phyloP scores from a whole-genome alignment of 2,329 filamentous ascomycete species.

The Exophiala spinifera region DNA sequence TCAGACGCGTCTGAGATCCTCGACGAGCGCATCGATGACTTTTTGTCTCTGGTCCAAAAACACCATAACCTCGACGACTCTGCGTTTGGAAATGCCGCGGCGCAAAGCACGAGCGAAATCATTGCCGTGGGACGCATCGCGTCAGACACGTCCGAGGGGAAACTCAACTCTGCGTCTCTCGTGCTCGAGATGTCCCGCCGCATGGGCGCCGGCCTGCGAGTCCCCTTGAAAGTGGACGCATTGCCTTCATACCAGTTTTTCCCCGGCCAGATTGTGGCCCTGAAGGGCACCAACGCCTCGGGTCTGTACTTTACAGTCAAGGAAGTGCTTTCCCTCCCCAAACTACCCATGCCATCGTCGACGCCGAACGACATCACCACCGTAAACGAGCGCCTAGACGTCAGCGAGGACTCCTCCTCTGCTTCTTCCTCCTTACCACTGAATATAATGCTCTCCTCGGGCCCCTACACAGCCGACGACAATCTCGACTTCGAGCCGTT shows the following conservation, averaged over 20 bases:
- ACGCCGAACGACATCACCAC: conserved; percentile 61
- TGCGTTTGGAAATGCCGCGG: conserved; percentile 82
- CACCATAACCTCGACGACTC: conserved; percentile 73
- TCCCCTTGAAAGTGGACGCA: conserved; percentile 72
- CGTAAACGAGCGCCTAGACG: conserved; percentile 66
- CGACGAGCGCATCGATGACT: conserved; percentile 93
- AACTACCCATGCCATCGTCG: conserved; percentile 72
- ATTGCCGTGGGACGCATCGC: conserved; percentile 89
- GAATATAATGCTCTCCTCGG: conserved; percentile 73
- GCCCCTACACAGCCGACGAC: conserved; percentile 88
- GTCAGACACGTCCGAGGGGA: conserved; percentile 81
- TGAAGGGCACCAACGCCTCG: conserved; percentile 81
- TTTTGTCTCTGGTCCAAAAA: conserved; percentile 68
- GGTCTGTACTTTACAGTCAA: conserved; percentile 78
- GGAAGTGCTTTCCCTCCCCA: conserved; percentile 71
- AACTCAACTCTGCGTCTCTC: conserved; percentile 77
- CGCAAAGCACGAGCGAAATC: conserved; percentile 79
- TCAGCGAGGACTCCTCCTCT: conserved; percentile 55
- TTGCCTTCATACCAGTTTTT: conserved; percentile 78
- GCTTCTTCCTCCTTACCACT: conserved; percentile 62
- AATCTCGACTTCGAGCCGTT: conserved; percentile 89
- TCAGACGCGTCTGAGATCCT: conserved; percentile 89
- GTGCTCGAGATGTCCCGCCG: conserved; percentile 84
- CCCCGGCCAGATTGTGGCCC: conserved; percentile 86
- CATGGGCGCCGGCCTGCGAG: conserved; percentile 75